phyloP scores from a whole-genome alignment of 108 stramenopile species.

The Conticribra weissflogii region DNA sequence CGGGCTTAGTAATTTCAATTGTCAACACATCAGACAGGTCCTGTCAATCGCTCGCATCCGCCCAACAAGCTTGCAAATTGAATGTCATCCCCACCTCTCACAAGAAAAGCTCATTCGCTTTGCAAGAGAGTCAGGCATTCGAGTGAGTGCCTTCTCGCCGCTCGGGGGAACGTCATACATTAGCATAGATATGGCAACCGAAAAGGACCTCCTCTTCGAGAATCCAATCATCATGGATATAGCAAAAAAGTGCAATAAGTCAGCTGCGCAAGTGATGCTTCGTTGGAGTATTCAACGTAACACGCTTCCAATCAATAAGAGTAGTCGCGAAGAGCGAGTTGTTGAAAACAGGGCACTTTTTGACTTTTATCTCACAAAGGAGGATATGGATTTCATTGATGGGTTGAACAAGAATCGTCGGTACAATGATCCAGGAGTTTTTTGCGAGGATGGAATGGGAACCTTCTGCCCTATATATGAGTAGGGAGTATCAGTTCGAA shows the following conservation, averaged over 20 bases:
- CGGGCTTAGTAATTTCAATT: slow-evolving; percentile 89
- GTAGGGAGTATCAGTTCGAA: too few species aligned
- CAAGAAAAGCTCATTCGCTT: slow-evolving; percentile 84
- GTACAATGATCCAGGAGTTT: too few species aligned
- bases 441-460: too few species aligned
- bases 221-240: slow-evolving; percentile 62
- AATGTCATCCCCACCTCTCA: slow-evolving; percentile 88
- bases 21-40: slow-evolving; percentile 82
- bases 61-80: slow-evolving; percentile 88
- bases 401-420: slow-evolving; percentile 81
- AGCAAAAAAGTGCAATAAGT: slow-evolving; percentile 65
- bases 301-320: slow-evolving; percentile 84
- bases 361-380: slow-evolving; percentile 74
- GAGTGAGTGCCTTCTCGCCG: slow-evolving; percentile 84
- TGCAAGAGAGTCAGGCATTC: slow-evolving; percentile 77
- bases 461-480: too few species aligned
- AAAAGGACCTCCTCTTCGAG: slow-evolving; percentile 68
- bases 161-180: slow-evolving; percentile 86
- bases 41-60: slow-evolving; percentile 69
- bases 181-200: slow-evolving; percentile 78
- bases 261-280: slow-evolving; percentile 86
- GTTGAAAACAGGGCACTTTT: slow-evolving; percentile 79
- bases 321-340: slow-evolving; percentile 65
- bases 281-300: slow-evolving; percentile 91
- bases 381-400: slow-evolving; percentile 79